Evolutionary conservation across 75 land plant species (phyloP).

Genomic region (Sequoia sempervirens): DNA sequence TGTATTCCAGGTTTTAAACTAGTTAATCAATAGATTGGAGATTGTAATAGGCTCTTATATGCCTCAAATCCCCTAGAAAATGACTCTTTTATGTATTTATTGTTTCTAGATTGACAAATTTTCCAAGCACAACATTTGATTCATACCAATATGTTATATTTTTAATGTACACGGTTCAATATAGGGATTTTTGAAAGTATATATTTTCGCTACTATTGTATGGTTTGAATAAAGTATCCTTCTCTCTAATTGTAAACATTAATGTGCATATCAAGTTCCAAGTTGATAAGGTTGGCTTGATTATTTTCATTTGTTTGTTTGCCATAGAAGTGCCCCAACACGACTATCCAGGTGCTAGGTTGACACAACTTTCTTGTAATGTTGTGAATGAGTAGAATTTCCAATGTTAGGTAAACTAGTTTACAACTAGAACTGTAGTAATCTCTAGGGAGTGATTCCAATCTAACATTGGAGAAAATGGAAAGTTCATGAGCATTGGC

Average conservation of each 20-base stretch:
- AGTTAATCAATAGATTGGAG: not conserved
- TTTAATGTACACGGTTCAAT: too few relatives aligned
- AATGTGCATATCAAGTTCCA: too few relatives aligned
- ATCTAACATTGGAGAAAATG: not conserved
- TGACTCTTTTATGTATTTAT: not conserved
- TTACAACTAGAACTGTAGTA: not conserved
- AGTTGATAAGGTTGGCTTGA: not conserved
- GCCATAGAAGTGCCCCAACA: not conserved
- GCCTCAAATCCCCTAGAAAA: not conserved
- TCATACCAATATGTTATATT: too few relatives aligned
- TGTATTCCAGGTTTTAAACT: not conserved
- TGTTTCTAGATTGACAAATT: not conserved
- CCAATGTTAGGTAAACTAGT: not conserved
- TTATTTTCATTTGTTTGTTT: not conserved
- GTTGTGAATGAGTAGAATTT: not conserved
- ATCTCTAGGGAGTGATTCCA: not conserved
- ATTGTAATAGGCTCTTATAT: not conserved
- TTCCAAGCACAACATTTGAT: too few relatives aligned
- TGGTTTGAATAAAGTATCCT: too few relatives aligned
- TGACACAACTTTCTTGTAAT: not conserved
- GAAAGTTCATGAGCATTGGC: not conserved
- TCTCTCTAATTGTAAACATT: too few relatives aligned
- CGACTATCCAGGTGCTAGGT: not conserved
- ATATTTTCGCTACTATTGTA: too few relatives aligned
- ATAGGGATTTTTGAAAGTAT: too few relatives aligned